Conservation (phyloP, 2,329 filamentous ascomycete species). For the Tolypocladium inflatum region DNA sequence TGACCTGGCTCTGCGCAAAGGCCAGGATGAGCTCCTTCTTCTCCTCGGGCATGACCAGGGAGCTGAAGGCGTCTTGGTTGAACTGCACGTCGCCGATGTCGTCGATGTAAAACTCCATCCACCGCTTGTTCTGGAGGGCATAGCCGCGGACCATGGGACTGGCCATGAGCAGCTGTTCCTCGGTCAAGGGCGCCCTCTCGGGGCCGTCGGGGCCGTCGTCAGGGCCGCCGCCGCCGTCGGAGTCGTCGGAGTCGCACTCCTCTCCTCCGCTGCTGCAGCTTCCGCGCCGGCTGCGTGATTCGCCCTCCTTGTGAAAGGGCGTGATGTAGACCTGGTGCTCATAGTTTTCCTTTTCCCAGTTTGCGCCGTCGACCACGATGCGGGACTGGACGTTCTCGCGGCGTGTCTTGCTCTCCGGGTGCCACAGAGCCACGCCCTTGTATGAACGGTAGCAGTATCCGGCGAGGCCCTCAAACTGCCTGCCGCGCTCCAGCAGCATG, state of each 20-base stretch:
- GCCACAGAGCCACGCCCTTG: conserved; percentile 24
- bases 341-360: conserved; percentile 19
- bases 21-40: conserved; percentile 42
- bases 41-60: conserved; percentile 36
- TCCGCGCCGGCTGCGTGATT: background rate
- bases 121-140: conserved; percentile 35
- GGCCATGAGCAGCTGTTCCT: conserved; percentile 30
- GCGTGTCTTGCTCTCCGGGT: conserved; percentile 12
- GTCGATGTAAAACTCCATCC: conserved; percentile 40
- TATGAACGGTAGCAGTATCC: conserved; percentile 40
- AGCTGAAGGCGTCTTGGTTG: conserved; percentile 37
- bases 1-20: conserved; percentile 37
- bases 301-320: background rate
- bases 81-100: conserved; percentile 33
- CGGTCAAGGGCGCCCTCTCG: conserved; percentile 19
- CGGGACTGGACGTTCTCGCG: conserved; percentile 19
- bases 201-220: conserved; percentile 9
- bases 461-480: conserved; percentile 32
- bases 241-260: background rate
- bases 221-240: conserved; percentile 3
- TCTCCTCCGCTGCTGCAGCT: background rate
- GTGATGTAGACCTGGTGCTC: conserved; percentile 14
- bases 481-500: conserved; percentile 29
- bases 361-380: conserved; percentile 19
- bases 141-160: conserved; percentile 36